phyloP scores from a whole-genome alignment of 768 basidiomycete species.

The Pleurotus platypus region DNA sequence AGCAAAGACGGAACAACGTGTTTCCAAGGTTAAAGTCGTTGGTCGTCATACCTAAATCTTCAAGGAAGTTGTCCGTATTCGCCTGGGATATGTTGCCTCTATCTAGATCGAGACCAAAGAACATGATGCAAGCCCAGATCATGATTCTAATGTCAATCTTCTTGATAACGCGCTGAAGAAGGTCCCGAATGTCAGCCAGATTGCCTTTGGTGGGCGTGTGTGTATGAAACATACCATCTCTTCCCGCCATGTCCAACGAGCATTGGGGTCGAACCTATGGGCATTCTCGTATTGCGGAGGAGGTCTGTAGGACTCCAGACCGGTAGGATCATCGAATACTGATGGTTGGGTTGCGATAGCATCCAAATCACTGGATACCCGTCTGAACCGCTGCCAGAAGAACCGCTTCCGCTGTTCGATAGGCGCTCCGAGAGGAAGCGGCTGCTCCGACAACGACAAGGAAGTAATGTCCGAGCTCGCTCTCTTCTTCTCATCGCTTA shows the following conservation, averaged over 20 bases:
- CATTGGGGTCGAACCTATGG: conserved; percentile 60
- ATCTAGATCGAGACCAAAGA: conserved; percentile 58
- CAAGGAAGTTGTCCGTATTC: conserved; percentile 67
- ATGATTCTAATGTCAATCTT: conserved; percentile 61
- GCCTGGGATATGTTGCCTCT: conserved; percentile 62
- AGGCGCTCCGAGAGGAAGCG: conserved; percentile 25
- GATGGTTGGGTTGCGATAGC: conserved; percentile 57
- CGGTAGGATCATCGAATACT: conserved; percentile 56
- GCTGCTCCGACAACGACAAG: conserved; percentile 15
- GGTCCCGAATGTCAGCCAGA: background rate
- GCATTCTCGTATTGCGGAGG: conserved; percentile 54
- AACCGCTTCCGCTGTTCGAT: conserved; percentile 17
- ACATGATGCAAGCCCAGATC: conserved; percentile 61
- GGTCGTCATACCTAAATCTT: conserved; percentile 56
- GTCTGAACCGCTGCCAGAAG: conserved; percentile 28
- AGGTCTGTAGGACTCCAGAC: conserved; percentile 48
- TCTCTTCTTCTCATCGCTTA: conserved; percentile 8
- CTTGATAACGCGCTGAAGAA: conserved; percentile 42
- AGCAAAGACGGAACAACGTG: conserved; percentile 48
- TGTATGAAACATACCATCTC: conserved; percentile 39
- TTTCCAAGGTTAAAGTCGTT: conserved; percentile 66
- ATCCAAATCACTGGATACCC: conserved; percentile 35
- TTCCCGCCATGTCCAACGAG: conserved; percentile 71
- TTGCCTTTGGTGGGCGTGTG: background rate
- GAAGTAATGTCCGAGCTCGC: conserved; percentile 3